Conservation (phyloP, 2,329 filamentous ascomycete species). For the Botrytis hyacinthi region DNA sequence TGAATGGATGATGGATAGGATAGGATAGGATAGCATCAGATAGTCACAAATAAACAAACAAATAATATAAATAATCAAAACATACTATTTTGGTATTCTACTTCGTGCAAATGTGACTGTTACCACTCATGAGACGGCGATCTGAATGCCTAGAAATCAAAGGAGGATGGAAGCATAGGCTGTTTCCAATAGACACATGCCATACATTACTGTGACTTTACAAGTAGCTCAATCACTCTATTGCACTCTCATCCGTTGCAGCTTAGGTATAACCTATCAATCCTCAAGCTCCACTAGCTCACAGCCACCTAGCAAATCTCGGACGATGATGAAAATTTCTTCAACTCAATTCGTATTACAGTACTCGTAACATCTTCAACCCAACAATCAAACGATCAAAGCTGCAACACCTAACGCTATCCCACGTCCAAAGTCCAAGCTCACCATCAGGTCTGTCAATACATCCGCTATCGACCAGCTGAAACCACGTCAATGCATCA, state of each 20-base stretch:
- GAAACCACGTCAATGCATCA: conserved; percentile 9
- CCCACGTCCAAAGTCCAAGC: not conserved
- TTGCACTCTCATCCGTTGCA: not conserved
- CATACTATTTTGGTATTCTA: not conserved
- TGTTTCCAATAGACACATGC: not conserved
- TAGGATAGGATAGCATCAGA: not conserved
- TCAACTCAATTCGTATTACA: not conserved
- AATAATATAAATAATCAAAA: conserved; percentile 8
- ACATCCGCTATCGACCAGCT: not conserved
- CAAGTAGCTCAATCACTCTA: not conserved
- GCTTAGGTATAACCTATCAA: not conserved
- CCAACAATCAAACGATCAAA: not conserved
- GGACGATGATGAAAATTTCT: not conserved
- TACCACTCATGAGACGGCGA: not conserved
- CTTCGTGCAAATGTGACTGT: too few relatives aligned
- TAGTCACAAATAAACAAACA: not conserved
- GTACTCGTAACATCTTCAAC: not conserved
- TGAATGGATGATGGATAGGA: conserved; percentile 6
- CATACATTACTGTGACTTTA: not conserved
- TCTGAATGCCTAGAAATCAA: not conserved
- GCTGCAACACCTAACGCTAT: not conserved
- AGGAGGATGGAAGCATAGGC: not conserved
- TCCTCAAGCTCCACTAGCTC: not conserved
- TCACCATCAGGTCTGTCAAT: not conserved
- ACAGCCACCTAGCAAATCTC: not conserved